Base-by-base conservation (phyloP, 495 filamentous ascomycete species). In the Thozetella sp. region DNA sequence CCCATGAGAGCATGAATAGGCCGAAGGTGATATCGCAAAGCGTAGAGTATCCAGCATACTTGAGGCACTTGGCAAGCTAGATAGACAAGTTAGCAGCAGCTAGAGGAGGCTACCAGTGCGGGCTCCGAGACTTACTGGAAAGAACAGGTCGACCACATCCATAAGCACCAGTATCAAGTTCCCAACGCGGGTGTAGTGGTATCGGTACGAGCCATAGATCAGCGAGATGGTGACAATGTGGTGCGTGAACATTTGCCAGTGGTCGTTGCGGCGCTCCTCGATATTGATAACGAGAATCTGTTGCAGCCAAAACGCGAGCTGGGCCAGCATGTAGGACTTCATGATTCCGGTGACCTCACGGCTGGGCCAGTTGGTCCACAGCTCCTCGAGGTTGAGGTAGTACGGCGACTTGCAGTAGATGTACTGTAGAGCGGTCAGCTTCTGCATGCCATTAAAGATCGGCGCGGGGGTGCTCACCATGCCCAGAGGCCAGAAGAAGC, bases 221-320 rank as follows among this genome's bases (percentile, higher is more conserved):
- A 99, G 82, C 20, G 79, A 77, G 72, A 88, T 90, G 22, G 95
- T 99, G 66, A 97, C 86, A 65, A 97, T 84, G 72, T 99, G 95
- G 73, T 99, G 95, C 12, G 87, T 88, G 58, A 98, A 87, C 96
- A 97, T 97, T 71, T 98, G 95, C 70, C 86, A 88, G 72, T 97
- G 89, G 66, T 99, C 95, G 74, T 99, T 99, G 54, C 95, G 82
- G 61, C 90, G 84, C 74, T 96, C 88, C 72, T 99, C 96, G 59
- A 98, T 90, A 74, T 98, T 89, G 67, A 99, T 89, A 51, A 97
- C 91, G 43, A 98, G 74, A 60, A 99, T 90, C 76, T 97, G 93
- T 74, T 99, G 96, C 20, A 97, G 65, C 87, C 92, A 96, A 69
- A 98, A 99, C 17, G 91, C 87, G 67, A 93, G 88, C 72, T 98